phyloP scores from a whole-genome alignment of 495 filamentous ascomycete species.

The Rhypophila decipiens region DNA sequence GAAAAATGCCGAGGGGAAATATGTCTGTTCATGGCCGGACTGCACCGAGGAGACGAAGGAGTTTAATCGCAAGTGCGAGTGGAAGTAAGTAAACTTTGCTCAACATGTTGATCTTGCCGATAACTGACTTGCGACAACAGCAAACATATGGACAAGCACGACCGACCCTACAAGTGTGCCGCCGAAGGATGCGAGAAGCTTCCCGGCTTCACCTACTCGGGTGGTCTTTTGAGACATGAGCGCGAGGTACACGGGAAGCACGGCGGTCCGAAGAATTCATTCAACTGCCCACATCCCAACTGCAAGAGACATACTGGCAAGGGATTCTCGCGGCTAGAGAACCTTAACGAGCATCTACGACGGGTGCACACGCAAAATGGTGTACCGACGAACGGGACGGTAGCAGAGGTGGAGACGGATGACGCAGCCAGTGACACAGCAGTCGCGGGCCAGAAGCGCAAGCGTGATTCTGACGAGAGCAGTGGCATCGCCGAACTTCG shows the following conservation, averaged over 20 bases:
- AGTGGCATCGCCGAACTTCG: conserved; percentile 23
- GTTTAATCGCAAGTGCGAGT: conserved; percentile 83
- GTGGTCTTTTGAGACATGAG: conserved; percentile 80
- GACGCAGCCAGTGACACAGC: conserved; percentile 26
- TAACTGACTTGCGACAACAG: conserved; percentile 34
- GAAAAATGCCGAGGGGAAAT: conserved; percentile 61
- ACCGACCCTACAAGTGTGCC: conserved; percentile 78
- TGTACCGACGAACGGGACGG: conserved; percentile 4
- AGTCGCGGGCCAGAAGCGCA: conserved; percentile 26
- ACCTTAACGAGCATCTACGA: conserved; percentile 80
- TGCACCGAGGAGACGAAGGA: conserved; percentile 50
- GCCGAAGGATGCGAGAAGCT: conserved; percentile 77
- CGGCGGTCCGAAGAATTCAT: conserved; percentile 69
- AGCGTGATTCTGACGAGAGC: conserved; percentile 19
- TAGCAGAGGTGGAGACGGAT: conserved; percentile 20
- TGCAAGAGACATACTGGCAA: conserved; percentile 73
- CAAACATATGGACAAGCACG: conserved; percentile 97
- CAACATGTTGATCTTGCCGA: no score
- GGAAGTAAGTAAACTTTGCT: conserved; percentile 84
- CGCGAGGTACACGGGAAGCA: conserved; percentile 86
- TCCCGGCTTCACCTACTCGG: conserved; percentile 88
- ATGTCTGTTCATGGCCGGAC: conserved; percentile 58
- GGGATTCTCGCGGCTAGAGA: conserved; percentile 81
- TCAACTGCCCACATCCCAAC: conserved; percentile 69
- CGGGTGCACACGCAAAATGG: conserved; percentile 58